A percentile compares a stretch with the other conserved stretches of the same genome.
Conservation (phyloP, 768 basidiomycete species). For the Brasilioporus rufonigricans region DNA sequence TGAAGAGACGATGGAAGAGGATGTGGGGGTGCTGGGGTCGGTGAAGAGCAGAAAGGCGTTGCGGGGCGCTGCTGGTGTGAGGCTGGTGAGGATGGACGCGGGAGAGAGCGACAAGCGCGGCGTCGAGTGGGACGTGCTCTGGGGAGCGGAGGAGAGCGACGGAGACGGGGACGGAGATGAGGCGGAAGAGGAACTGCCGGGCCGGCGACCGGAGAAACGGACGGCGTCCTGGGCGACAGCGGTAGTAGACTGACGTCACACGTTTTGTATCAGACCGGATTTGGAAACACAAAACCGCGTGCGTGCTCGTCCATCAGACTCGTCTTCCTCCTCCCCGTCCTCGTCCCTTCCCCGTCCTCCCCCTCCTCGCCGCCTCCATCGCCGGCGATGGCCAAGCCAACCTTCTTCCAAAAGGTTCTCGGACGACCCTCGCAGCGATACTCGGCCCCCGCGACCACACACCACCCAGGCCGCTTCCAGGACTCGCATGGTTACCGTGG, state of each 20-base stretch:
- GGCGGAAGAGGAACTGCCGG: slow-evolving; percentile 44
- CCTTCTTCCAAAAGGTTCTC: slow-evolving; percentile 58
- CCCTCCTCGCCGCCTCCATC: slow-evolving; percentile 4
- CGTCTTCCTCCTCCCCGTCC: not conserved
- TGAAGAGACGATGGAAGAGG: slow-evolving; percentile 28
- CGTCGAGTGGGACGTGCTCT: slow-evolving; percentile 38
- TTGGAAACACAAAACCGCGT: slow-evolving; percentile 22
- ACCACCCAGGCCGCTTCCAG: slow-evolving; percentile 6
- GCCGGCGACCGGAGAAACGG: slow-evolving; percentile 42
- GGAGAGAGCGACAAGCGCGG: slow-evolving; percentile 41
- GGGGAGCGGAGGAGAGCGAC: slow-evolving; percentile 36
- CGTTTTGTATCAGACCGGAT: slow-evolving; percentile 20
- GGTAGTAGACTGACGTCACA: slow-evolving; percentile 19
- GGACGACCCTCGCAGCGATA: slow-evolving; percentile 66
- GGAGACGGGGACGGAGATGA: slow-evolving; percentile 35
- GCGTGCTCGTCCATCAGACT: not conserved
- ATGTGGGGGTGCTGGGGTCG: slow-evolving; percentile 48
- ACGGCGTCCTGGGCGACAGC: slow-evolving; percentile 36
- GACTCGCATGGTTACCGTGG: slow-evolving; percentile 5
- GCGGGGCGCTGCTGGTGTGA: slow-evolving; percentile 48
- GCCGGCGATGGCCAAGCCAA: slow-evolving; percentile 50
- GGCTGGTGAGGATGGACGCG: slow-evolving; percentile 53
- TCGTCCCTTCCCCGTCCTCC: not conserved
- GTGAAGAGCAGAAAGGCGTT: slow-evolving; percentile 64
- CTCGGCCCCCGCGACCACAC: slow-evolving; percentile 24